Base-by-base conservation (phyloP, 768 basidiomycete genomes). In the Suillus hirtellus region DNA sequence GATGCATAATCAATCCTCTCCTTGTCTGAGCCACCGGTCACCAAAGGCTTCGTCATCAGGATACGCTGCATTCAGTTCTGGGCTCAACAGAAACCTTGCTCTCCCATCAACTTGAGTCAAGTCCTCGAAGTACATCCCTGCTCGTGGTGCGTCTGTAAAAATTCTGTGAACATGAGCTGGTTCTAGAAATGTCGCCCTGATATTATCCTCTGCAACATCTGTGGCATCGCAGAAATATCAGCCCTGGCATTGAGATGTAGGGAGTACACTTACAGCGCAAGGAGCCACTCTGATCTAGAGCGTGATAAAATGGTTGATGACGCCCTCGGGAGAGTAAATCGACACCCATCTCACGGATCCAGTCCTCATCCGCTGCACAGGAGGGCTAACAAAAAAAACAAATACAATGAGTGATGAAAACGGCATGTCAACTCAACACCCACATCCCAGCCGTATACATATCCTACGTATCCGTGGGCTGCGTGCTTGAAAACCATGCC, bases 361-460 rank as follows among this genome's bases (percentile, higher is more conserved):
- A 85, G 31, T 67, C 73, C 53, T 80, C 79, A 10, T 74, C 67
- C 14, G 79, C 78, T 62, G 68, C 73, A 66, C 84, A 86, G 14
- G 65, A 67, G 14, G 73, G 60, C 73, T 75, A 35, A 14, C 9
- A 31, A 4, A 31, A 31, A 63, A 43, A 50, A 27, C 27, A 21
- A 64, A 47, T 9, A 38, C 31, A 49, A 27, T 42, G 42, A 31
- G 12, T 27, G 42, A 62, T 35, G 50, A 19, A 47, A 9, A 14
- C 21, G n/a, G 40, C 27, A 49, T 11, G 21, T 1, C 2, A 38
- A 53, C 27, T 60, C n/a, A 40, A 54, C 34, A 55, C 67, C 8
- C 60, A 84, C 83, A 71, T 84, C 81, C 84, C 84, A 86, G 10
- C 78, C 80, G 59, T 76, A 73, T 46, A 85, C 79, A 53, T 79